Evolutionary conservation across 805 yeast genomes (phyloP).

Genomic region (Debaryomyces castellii): DNA sequence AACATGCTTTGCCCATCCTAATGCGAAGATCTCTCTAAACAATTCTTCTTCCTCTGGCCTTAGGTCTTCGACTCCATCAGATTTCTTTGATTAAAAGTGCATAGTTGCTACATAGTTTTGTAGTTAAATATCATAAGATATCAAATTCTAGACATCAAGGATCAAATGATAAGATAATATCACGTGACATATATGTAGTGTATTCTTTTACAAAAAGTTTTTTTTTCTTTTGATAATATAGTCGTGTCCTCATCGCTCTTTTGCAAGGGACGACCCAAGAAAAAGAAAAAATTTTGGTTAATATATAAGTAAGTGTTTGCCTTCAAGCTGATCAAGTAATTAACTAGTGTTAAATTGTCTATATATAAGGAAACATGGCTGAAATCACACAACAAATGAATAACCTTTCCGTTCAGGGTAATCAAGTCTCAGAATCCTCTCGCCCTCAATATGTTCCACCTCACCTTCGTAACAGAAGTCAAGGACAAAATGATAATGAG

Average conservation of each 20-base stretch:
- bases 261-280: constrained; percentile 1
- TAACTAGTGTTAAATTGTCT: not conserved
- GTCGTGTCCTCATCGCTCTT: constrained; percentile 1
- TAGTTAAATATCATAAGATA: too few relatives aligned
- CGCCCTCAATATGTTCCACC: constrained; percentile 55
- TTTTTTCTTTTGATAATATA: not conserved
- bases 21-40: constrained; percentile 32
- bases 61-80: constrained; percentile 5
- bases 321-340: constrained; percentile 1
- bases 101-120: not conserved
- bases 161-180: constrained; percentile 1
- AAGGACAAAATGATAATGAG: constrained; percentile 11
- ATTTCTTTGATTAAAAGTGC: not conserved
- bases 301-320: not conserved
- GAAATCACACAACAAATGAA: constrained; percentile 58
- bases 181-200: constrained; percentile 1
- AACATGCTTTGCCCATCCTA: constrained; percentile 44
- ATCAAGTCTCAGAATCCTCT: constrained; percentile 8
- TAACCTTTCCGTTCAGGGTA: constrained; percentile 48
- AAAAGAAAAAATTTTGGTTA: constrained; percentile 1
- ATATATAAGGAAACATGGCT: constrained; percentile 40
- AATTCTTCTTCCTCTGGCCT: constrained; percentile 3
- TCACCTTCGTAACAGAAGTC: constrained; percentile 40
- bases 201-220: not conserved
- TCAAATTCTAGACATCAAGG: too few relatives aligned